phyloP scores from a whole-genome alignment of 768 basidiomycete species.

The Chalciporus pseudorubinellus region DNA sequence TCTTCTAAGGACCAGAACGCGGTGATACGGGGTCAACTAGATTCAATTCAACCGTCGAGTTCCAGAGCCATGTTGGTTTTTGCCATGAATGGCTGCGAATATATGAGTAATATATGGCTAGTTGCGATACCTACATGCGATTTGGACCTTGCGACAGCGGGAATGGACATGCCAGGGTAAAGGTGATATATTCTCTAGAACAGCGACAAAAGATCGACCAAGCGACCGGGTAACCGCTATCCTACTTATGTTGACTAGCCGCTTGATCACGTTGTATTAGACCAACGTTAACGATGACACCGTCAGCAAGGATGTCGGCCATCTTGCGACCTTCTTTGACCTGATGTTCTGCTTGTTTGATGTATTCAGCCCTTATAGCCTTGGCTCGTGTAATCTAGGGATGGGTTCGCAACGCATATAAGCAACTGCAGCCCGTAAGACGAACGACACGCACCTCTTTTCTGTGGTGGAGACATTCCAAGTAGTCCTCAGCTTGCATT shows the following conservation, averaged over 20 bases:
- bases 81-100: too few species aligned
- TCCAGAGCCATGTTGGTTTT: too few species aligned
- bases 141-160: neutral
- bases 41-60: too few species aligned
- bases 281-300: conserved; percentile 73
- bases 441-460: conserved; percentile 69
- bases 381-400: conserved; percentile 62
- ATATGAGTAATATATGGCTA: too few species aligned
- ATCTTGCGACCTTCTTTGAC: conserved; percentile 69
- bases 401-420: conserved; percentile 1
- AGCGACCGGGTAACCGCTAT: neutral
- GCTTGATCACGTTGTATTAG: conserved; percentile 57
- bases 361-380: conserved; percentile 67
- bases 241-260: conserved; percentile 15
- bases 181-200: neutral
- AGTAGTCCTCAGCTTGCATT: conserved; percentile 75
- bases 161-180: neutral
- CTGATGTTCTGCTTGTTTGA: conserved; percentile 61
- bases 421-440: neutral
- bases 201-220: neutral
- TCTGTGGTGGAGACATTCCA: conserved; percentile 86
- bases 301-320: conserved; percentile 69
- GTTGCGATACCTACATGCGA: too few species aligned
- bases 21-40: too few species aligned
- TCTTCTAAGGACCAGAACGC: too few species aligned